A percentile compares a stretch with the other conserved stretches of the same genome.
Conservation (phyloP, 2,329 filamentous ascomycete species). For the Apiospora koreana region DNA sequence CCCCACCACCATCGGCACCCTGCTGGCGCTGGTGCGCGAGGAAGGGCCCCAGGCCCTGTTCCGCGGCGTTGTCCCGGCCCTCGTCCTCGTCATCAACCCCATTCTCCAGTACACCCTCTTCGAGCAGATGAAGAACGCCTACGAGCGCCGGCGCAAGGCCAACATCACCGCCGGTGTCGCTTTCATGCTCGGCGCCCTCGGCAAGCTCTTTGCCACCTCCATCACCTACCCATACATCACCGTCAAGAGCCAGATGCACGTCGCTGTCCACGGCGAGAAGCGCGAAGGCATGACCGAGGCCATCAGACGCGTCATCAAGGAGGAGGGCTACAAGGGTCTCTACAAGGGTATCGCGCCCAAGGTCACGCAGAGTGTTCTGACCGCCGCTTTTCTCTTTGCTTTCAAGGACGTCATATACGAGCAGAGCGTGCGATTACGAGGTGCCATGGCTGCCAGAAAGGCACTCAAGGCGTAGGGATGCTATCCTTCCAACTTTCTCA, state of each 20-base stretch:
- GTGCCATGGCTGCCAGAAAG: slow-evolving; percentile 41
- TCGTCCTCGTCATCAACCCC: slow-evolving; percentile 95
- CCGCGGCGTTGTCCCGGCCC: slow-evolving; percentile 85
- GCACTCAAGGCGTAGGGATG: slow-evolving; percentile 27
- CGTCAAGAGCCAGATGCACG: slow-evolving; percentile 96
- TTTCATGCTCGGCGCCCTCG: slow-evolving; percentile 87
- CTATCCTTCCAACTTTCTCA: not conserved
- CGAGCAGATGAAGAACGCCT: slow-evolving; percentile 91
- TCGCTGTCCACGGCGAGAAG: slow-evolving; percentile 74
- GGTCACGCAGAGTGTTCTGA: slow-evolving; percentile 94
- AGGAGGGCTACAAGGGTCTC: slow-evolving; percentile 89
- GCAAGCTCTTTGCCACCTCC: slow-evolving; percentile 90
- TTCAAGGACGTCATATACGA: slow-evolving; percentile 98
- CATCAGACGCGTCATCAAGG: slow-evolving; percentile 75
- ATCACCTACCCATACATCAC: slow-evolving; percentile 99
- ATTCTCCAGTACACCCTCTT: slow-evolving; percentile 99
- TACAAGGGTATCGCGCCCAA: slow-evolving; percentile 97
- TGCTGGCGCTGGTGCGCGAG: slow-evolving; percentile 76
- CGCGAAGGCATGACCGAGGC: slow-evolving; percentile 80
- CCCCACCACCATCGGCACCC: slow-evolving; percentile 77
- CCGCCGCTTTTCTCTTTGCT: slow-evolving; percentile 92
- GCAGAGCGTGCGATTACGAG: slow-evolving; percentile 69
- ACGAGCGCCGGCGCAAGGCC: slow-evolving; percentile 64
- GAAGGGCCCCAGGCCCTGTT: slow-evolving; percentile 88
- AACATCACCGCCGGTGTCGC: slow-evolving; percentile 83